Conservation (phyloP, 495 filamentous ascomycete species). For the Wilcoxina mikolae region DNA sequence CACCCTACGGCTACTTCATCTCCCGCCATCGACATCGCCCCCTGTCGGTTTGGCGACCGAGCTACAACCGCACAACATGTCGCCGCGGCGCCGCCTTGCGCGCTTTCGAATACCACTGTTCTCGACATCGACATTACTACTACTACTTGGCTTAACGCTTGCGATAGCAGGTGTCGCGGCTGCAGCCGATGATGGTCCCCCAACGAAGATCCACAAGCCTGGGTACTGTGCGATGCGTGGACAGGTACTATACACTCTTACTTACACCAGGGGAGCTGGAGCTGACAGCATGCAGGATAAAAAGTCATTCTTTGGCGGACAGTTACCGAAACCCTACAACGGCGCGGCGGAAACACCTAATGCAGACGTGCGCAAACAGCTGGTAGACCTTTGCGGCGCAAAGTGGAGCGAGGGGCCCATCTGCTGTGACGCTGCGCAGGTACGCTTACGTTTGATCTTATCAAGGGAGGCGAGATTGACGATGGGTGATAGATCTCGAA, state of each 20-base stretch:
- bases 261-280: not conserved
- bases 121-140: not conserved
- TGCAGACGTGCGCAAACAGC: constrained; percentile 49
- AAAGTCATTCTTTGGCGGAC: constrained; percentile 68
- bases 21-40: not conserved
- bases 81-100: not conserved
- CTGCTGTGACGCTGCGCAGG: constrained; percentile 74
- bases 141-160: not conserved
- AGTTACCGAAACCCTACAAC: constrained; percentile 92
- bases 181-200: constrained; percentile 8
- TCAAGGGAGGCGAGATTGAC: constrained; percentile 16
- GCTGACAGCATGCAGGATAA: constrained; percentile 41
- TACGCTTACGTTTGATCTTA: constrained; percentile 25
- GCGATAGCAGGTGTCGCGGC: not conserved
- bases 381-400: constrained; percentile 71
- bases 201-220: constrained; percentile 59
- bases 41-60: not conserved
- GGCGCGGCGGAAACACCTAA: constrained; percentile 60
- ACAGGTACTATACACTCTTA: constrained; percentile 14
- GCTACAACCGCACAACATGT: not conserved
- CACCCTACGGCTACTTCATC: not conserved
- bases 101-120: constrained; percentile 1
- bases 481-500: constrained; percentile 46
- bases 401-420: constrained; percentile 71
- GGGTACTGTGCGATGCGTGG: constrained; percentile 86